These are phyloP conservation scores for Botrytis porri DNA, from an alignment of 2,329 filamentous ascomycete species.

Conservation along the genomic window DNA sequence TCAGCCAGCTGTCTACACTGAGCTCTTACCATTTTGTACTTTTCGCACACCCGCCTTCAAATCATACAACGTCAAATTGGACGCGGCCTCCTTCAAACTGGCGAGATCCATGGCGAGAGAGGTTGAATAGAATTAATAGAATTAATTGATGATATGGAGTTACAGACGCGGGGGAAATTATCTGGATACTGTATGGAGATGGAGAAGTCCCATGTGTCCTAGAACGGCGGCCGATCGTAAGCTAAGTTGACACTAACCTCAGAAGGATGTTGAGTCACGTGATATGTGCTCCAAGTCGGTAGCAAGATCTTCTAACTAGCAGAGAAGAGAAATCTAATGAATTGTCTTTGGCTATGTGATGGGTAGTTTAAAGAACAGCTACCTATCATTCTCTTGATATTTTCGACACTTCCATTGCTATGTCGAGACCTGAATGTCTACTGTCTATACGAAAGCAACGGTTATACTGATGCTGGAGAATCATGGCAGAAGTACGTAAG, in stretches of 20 bases:
- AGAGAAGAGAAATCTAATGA: background rate
- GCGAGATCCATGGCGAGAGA: constrained; percentile 59
- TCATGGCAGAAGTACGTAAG: background rate
- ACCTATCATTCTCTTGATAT: too few relatives aligned
- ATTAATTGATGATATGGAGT: constrained; percentile 1
- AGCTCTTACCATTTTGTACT: constrained; percentile 68
- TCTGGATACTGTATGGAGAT: constrained; percentile 20
- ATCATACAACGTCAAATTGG: constrained; percentile 71
- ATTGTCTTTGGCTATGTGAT: background rate
- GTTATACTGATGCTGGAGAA: background rate
- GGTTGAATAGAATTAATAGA: background rate
- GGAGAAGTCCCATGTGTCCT: constrained; percentile 12
- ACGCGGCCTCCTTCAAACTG: constrained; percentile 66
- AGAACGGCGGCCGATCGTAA: constrained; percentile 11
- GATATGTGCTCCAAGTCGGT: accelerated
- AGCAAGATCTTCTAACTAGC: too few relatives aligned
- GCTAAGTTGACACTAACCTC: constrained; percentile 6
- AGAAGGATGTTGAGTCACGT: background rate
- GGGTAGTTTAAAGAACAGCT: background rate
- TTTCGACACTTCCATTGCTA: background rate
- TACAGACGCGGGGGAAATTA: constrained; percentile 20
- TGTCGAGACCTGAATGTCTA: background rate
- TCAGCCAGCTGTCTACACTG: constrained; percentile 29
- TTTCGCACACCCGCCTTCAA: constrained; percentile 73
- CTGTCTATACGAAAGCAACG: background rate